These are phyloP conservation scores for Alternaria panax DNA, from an alignment of 2,329 filamentous ascomycete species.

Conservation along the genomic window DNA sequence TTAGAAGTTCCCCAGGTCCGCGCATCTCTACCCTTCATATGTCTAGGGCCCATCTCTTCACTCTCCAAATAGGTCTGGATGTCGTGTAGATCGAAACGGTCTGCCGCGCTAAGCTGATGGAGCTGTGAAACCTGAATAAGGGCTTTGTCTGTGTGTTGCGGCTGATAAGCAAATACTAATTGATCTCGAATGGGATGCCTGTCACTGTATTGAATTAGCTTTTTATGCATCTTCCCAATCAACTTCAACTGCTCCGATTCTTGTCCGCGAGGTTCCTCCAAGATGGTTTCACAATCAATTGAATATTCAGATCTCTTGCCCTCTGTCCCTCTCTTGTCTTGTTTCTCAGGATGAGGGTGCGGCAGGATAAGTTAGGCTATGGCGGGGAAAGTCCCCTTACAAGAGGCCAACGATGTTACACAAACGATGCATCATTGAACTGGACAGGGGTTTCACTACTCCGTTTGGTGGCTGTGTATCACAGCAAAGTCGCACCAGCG, in stretches of 20 bases:
- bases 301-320: background rate
- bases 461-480: too few species aligned
- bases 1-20: background rate
- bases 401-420: too few species aligned
- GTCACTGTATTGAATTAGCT: conserved; percentile 11
- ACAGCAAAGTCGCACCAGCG: too few species aligned
- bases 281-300: background rate
- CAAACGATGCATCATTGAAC: too few species aligned
- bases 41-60: background rate
- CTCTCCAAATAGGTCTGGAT: conserved; percentile 12
- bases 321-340: background rate
- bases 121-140: conserved; percentile 9
- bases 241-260: background rate
- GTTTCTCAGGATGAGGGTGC: background rate
- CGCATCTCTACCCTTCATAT: background rate
- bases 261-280: background rate
- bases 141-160: background rate
- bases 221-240: background rate
- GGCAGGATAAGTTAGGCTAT: too few species aligned
- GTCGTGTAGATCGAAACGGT: conserved; percentile 13
- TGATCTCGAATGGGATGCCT: too few species aligned
- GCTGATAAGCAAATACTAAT: rapidly evolving
- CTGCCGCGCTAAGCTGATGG: background rate
- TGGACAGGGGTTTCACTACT: too few species aligned
- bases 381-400: too few species aligned